Conservation (phyloP, 768 basidiomycete genomes). For the Pulveroboletus sp. region DNA sequence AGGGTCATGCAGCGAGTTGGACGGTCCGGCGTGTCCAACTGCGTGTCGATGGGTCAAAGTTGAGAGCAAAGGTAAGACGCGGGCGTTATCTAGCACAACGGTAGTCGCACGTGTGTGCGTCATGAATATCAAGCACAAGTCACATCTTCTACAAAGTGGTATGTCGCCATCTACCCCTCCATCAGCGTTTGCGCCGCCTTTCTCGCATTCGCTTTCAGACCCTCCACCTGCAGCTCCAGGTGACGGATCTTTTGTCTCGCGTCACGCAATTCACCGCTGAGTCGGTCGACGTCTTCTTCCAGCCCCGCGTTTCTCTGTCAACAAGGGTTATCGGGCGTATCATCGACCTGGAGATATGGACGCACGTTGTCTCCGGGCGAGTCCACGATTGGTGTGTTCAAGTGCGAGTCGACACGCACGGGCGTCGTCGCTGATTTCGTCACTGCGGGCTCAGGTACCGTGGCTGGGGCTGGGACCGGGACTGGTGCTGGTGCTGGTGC, state of each 20-base stretch:
- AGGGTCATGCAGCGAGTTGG: conserved; percentile 59
- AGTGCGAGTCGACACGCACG: conserved; percentile 15
- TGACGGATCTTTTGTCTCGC: conserved; percentile 80
- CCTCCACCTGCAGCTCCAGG: conserved; percentile 80
- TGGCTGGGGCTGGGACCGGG: conserved; percentile 33
- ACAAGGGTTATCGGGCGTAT: background rate
- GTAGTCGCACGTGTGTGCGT: too few relatives aligned
- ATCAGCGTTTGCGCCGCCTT: conserved; percentile 68
- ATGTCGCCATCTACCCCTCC: conserved; percentile 16
- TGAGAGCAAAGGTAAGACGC: too few relatives aligned
- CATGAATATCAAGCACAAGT: too few relatives aligned
- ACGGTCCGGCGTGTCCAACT: conserved; percentile 11
- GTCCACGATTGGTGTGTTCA: background rate
- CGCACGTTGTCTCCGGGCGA: conserved; percentile 30
- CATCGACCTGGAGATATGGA: conserved; percentile 8
- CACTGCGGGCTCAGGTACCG: conserved; percentile 31
- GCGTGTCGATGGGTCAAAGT: conserved; percentile 10
- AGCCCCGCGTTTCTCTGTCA: conserved; percentile 27
- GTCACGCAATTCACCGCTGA: conserved; percentile 70
- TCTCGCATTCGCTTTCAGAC: conserved; percentile 68
- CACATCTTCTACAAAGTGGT: too few relatives aligned
- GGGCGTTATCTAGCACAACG: too few relatives aligned
- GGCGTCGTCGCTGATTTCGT: conserved; percentile 30
- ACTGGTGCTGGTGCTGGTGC: conserved; percentile 19
- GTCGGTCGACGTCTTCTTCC: conserved; percentile 57